A percentile compares a stretch with the other conserved stretches of the same genome.
Evolutionary conservation across 1,284 basidiomycete species (phyloP).

Genomic region (Cryptococcus depauperatus): DNA sequence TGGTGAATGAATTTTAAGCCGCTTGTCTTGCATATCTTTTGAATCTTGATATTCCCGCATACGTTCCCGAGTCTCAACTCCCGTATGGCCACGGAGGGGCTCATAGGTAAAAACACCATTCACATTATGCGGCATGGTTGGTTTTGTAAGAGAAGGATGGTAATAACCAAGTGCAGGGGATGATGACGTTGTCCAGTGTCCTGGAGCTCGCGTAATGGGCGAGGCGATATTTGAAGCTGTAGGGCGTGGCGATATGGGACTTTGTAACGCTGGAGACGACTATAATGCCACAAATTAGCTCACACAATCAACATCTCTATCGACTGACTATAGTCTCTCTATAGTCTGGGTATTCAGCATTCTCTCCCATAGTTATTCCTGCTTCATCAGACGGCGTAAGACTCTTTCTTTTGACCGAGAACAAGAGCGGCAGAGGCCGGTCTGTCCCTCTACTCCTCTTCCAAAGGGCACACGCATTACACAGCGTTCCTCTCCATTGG

Average conservation of each 20-base stretch:
- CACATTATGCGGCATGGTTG: too few relatives aligned
- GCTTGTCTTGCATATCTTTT: too few relatives aligned
- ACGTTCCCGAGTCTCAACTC: too few relatives aligned
- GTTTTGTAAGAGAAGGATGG: too few relatives aligned
- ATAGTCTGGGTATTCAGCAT: background rate
- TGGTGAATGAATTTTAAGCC: background rate
- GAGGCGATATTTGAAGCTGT: background rate
- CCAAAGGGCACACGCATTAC: constrained; percentile 32
- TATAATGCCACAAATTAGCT: background rate
- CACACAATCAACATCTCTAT: background rate
- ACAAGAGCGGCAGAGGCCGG: constrained; percentile 19
- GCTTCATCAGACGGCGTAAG: background rate
- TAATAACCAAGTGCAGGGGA: too few relatives aligned
- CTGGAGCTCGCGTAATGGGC: background rate
- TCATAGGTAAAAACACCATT: too few relatives aligned
- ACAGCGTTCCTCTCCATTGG: constrained; percentile 24
- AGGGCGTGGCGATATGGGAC: background rate
- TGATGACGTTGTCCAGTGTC: too few relatives aligned
- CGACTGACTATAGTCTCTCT: background rate
- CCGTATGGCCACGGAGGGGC: too few relatives aligned
- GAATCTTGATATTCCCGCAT: too few relatives aligned
- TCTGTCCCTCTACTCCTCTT: constrained; percentile 23
- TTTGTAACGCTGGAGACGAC: background rate
- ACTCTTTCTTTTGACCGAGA: constrained; percentile 10
- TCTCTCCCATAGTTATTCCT: background rate